These are phyloP conservation scores for Alternaria viburni DNA, from an alignment of 2,329 filamentous ascomycete species.

Conservation along the genomic window DNA sequence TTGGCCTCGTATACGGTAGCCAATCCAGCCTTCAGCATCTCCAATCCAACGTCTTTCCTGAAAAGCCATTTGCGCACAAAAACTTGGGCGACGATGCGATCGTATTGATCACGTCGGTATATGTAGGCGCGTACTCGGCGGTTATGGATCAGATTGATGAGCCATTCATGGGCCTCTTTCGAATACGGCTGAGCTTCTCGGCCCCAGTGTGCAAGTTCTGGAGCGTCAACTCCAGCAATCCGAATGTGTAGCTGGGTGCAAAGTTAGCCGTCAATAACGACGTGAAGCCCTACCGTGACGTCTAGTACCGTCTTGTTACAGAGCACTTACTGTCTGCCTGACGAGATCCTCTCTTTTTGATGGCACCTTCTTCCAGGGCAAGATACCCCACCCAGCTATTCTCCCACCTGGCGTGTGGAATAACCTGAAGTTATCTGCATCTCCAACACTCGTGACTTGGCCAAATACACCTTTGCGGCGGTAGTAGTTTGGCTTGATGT, in stretches of 20 bases:
- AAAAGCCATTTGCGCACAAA: slow-evolving; percentile 72
- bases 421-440: slow-evolving; percentile 93
- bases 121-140: slow-evolving; percentile 81
- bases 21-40: slow-evolving; percentile 84
- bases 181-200: slow-evolving; percentile 83
- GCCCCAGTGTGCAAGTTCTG: slow-evolving; percentile 92
- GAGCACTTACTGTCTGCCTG: slow-evolving; percentile 71
- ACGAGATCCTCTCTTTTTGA: slow-evolving; percentile 71
- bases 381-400: slow-evolving; percentile 89
- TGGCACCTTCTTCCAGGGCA: slow-evolving; percentile 74
- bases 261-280: slow-evolving; percentile 16
- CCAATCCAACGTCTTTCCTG: slow-evolving; percentile 80
- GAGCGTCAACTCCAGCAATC: slow-evolving; percentile 90
- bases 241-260: slow-evolving; percentile 77
- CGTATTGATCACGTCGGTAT: slow-evolving; percentile 88
- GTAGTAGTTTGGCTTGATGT: slow-evolving; percentile 78
- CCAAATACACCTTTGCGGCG: slow-evolving; percentile 80
- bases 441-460: slow-evolving; percentile 88
- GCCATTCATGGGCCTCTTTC: slow-evolving; percentile 80
- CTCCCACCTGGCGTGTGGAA: slow-evolving; percentile 95
- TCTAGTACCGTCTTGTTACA: neutral
- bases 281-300: neutral
- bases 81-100: slow-evolving; percentile 86
- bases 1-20: slow-evolving; percentile 96
- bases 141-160: slow-evolving; percentile 73